Base-by-base conservation (phyloP, 192 early-diverging fungal species). In the Coemansia sp. region DNA sequence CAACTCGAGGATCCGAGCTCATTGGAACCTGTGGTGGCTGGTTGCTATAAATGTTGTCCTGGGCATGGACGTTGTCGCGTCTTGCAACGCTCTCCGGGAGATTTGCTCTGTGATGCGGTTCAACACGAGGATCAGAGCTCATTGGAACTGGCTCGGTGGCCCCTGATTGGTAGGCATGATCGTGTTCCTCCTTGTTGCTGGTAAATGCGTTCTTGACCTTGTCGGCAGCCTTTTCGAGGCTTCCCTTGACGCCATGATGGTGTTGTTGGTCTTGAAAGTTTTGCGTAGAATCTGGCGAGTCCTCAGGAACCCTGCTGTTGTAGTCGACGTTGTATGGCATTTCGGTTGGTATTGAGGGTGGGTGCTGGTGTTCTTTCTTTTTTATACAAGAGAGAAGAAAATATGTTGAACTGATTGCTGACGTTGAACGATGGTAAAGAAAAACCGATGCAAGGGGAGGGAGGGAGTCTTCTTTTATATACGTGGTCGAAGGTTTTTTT, bases 201-300 rank as follows among this genome's bases (percentile, higher is more conserved):
- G 24, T 26, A n/a, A 68, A 30, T n/a, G 46, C 38, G 51, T 20
- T 8, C 67, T 68, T 68, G 48, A 68, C 67, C 67, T 68, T 68
- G 36, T 58, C 24, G 38, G 62, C 59, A 5, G 60, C 16, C 36
- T 52, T 41, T 4, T 68, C 67, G 23, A 68, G 36, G 20, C 49
- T 16, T 58, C 55, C 56, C 67, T 68, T 68, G 51, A 60, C 62
- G 60, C 59, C 23, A 24, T 8, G 23, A 24, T 21, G 49, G 23
- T 52, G 21, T 5, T 52, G 49, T 20, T 21, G 9, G 23, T 52
- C 21, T 52, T 52, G 20, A 18, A 14, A 46, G 49, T 20, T 1
- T 4, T 52, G 49, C 21, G 21, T 8, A 23, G 8, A 21, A 16
- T 48, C 46, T 1, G 46, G 46, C 46, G 46, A 48, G 6, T 15